Evolutionary conservation across 1,139 yeast species (phyloP).

Genomic region (Pichia sp.): DNA sequence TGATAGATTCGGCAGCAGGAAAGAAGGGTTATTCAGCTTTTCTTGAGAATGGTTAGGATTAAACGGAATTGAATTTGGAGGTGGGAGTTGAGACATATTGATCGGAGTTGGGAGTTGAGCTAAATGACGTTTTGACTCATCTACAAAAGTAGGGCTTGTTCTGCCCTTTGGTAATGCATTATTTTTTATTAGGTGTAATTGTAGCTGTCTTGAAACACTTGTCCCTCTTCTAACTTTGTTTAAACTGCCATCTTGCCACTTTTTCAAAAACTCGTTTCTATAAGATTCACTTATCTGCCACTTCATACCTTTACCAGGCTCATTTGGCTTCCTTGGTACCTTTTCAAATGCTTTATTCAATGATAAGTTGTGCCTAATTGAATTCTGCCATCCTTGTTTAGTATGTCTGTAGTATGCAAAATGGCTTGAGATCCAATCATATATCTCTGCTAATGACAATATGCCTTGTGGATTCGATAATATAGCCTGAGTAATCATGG

Average conservation of each 20-base stretch:
- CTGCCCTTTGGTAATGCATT: slow-evolving; percentile 54
- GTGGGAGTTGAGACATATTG: background rate
- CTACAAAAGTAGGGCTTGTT: slow-evolving; percentile 3
- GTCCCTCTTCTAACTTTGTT: slow-evolving; percentile 76
- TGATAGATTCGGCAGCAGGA: slow-evolving; percentile 8
- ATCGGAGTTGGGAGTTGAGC: slow-evolving; percentile 1
- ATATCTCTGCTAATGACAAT: slow-evolving; percentile 84
- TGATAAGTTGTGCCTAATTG: slow-evolving; percentile 56
- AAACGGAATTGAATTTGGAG: background rate
- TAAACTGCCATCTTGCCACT: slow-evolving; percentile 70
- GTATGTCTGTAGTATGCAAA: slow-evolving; percentile 89
- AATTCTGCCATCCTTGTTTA: slow-evolving; percentile 81
- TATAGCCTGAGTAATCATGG: slow-evolving; percentile 97
- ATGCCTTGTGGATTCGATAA: slow-evolving; percentile 84
- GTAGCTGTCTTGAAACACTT: slow-evolving; percentile 72
- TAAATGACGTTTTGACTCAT: slow-evolving; percentile 3
- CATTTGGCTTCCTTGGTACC: slow-evolving; percentile 91
- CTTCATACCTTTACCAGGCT: slow-evolving; percentile 98
- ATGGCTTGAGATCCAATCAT: slow-evolving; percentile 81
- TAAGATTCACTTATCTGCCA: slow-evolving; percentile 92
- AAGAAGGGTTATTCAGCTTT: background rate
- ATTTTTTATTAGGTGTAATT: slow-evolving; percentile 68
- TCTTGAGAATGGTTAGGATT: background rate
- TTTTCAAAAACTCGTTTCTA: slow-evolving; percentile 75
- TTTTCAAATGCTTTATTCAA: slow-evolving; percentile 71